Percentiles rank a stretch among this genome's conserved stretches.
These are phyloP conservation scores for Pyrenula aspistea DNA, from an alignment of 495 filamentous ascomycete species.

Conservation along the genomic window DNA sequence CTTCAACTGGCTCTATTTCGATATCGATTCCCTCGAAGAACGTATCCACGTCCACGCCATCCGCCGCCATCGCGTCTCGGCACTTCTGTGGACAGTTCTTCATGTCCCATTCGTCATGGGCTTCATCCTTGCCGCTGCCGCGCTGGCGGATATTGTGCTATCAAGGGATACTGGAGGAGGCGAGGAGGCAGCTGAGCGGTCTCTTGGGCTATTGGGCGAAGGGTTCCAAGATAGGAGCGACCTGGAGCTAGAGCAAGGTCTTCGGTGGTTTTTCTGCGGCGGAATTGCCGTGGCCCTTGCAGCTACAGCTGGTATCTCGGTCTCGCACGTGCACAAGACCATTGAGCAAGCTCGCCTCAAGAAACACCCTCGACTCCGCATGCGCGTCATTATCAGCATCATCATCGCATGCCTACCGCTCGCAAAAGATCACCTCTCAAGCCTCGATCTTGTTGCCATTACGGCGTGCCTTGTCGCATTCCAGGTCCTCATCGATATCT, in stretches of 20 bases:
- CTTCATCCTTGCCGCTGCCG: constrained; percentile 39
- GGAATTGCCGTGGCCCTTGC: constrained; percentile 39
- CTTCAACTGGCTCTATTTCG: constrained; percentile 56
- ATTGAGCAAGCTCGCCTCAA: constrained; percentile 24
- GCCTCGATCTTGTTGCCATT: constrained; percentile 31
- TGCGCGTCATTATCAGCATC: constrained; percentile 33
- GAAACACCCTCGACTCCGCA: constrained; percentile 31
- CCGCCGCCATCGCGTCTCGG: constrained; percentile 31
- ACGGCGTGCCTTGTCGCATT: constrained; percentile 34
- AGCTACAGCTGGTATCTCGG: constrained; percentile 32
- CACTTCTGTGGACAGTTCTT: constrained; percentile 25
- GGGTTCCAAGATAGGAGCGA: constrained; percentile 28
- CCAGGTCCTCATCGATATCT: constrained; percentile 36
- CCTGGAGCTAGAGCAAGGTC: constrained; percentile 26
- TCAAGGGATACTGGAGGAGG: constrained; percentile 28
- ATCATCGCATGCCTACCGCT: constrained; percentile 33
- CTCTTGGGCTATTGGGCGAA: constrained; percentile 20
- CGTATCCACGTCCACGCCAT: constrained; percentile 42
- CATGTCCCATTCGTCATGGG: constrained; percentile 47
- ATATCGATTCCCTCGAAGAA: constrained; percentile 38
- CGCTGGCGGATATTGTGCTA: constrained; percentile 40
- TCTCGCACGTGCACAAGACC: constrained; percentile 29
- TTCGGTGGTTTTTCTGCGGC: constrained; percentile 47
- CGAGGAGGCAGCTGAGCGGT: constrained; percentile 21
- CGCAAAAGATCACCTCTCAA: constrained; percentile 11